Percentiles rank a stretch among this genome's conserved stretches.
Evolutionary conservation across 2,329 filamentous ascomycete species (phyloP).

Genomic region (Chrysoporthe austroafricana): DNA sequence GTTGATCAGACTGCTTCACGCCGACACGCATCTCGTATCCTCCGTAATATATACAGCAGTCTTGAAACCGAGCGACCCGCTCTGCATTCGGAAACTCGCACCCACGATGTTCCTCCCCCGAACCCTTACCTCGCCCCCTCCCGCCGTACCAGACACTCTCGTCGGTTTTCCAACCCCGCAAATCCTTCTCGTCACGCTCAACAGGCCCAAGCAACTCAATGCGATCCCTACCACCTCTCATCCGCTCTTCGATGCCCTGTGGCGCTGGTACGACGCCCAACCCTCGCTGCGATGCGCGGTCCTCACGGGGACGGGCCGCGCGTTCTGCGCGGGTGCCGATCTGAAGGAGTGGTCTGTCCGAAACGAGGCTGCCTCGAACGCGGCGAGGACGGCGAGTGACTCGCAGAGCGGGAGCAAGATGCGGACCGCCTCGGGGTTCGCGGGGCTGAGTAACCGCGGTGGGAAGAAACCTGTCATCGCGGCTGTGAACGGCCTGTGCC

Average conservation of each 20-base stretch:
- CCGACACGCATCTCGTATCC: background rate
- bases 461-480: slow-evolving; percentile 78
- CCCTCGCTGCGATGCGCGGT: slow-evolving; percentile 64
- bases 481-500: slow-evolving; percentile 75
- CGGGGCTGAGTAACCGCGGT: slow-evolving; percentile 65
- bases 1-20: background rate
- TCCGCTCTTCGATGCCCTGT: slow-evolving; percentile 50
- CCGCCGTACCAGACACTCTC: slow-evolving; percentile 44
- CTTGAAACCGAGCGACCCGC: too few species aligned
- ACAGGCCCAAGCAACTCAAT: slow-evolving; percentile 63
- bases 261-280: slow-evolving; percentile 64
- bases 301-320: slow-evolving; percentile 64
- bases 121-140: slow-evolving; percentile 42
- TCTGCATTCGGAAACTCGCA: too few species aligned
- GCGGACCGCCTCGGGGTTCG: slow-evolving; percentile 59
- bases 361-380: slow-evolving; percentile 36
- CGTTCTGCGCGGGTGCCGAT: slow-evolving; percentile 72
- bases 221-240: slow-evolving; percentile 56
- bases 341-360: slow-evolving; percentile 65
- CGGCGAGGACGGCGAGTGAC: slow-evolving; percentile 12
- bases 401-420: slow-evolving; percentile 26
- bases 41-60: too few species aligned
- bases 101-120: slow-evolving; percentile 19
- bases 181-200: slow-evolving; percentile 63
- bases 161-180: slow-evolving; percentile 57